These are phyloP conservation scores for Trifolium pratense DNA, from an alignment of 306 rosid genomes.

Conservation along the genomic window DNA sequence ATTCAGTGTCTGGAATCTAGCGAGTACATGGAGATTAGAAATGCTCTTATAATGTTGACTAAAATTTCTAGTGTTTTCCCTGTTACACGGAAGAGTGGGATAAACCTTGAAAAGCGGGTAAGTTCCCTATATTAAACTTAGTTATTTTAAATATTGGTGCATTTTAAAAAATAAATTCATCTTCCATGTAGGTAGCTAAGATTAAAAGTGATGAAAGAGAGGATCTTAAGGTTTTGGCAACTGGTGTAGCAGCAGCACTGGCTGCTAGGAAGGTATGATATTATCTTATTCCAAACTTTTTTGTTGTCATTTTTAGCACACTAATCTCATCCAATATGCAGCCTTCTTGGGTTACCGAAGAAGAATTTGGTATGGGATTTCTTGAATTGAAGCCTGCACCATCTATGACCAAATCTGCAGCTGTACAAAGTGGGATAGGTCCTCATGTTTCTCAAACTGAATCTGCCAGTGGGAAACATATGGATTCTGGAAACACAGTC, in stretches of 20 bases:
- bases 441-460: constrained; percentile 64
- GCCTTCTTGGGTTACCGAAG: constrained; percentile 97
- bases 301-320: constrained; percentile 11
- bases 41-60: constrained; percentile 90
- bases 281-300: constrained; percentile 21
- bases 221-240: constrained; percentile 98
- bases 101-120: constrained; percentile 96
- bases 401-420: constrained; percentile 63
- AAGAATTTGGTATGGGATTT: constrained; percentile 93
- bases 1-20: constrained; percentile 94
- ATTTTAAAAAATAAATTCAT: background rate
- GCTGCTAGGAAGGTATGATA: constrained; percentile 89
- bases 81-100: constrained; percentile 92
- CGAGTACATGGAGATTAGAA: constrained; percentile 99
- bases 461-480: constrained; percentile 63
- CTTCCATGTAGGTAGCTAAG: constrained; percentile 77
- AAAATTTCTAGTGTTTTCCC: constrained; percentile 95
- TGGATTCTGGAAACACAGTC: constrained; percentile 59
- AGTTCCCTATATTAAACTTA: constrained; percentile 31
- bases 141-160: constrained; percentile 1
- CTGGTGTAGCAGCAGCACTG: constrained; percentile 94
- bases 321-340: constrained; percentile 46
- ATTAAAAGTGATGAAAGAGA: constrained; percentile 96
- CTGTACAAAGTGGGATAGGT: constrained; percentile 60
- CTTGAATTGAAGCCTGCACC: constrained; percentile 81